Percentiles rank a stretch among this genome's conserved stretches.
These are phyloP conservation scores for Globisporangium barbulae DNA, from an alignment of 352 stramenopile species.

Conservation along the genomic window DNA sequence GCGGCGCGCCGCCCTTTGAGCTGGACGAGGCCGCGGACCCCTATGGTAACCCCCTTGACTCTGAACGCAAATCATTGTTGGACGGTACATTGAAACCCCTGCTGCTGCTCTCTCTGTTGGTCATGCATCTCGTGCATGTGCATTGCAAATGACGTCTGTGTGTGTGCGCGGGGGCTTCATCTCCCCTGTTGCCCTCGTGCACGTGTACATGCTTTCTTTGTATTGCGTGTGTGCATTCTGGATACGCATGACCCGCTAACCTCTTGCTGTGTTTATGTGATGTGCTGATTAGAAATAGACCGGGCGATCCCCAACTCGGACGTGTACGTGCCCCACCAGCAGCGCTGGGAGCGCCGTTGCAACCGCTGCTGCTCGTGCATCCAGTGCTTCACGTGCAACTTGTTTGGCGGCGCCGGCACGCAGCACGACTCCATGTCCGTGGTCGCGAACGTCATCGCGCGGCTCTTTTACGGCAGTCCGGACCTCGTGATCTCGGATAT, in stretches of 20 bases:
- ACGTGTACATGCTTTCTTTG: not conserved
- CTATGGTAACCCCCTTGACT: constrained; percentile 68
- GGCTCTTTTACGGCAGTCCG: constrained; percentile 83
- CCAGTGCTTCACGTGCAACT: constrained; percentile 83
- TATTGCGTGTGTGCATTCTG: constrained; percentile 7
- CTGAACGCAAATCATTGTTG: constrained; percentile 75
- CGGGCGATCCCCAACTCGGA: constrained; percentile 64
- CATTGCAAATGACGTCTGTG: constrained; percentile 9
- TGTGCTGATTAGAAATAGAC: constrained; percentile 37
- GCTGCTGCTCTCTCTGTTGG: constrained; percentile 10
- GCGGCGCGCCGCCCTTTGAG: constrained; percentile 34
- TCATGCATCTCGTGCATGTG: constrained; percentile 12
- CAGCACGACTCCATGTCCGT: constrained; percentile 87
- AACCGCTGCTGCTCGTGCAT: constrained; percentile 74
- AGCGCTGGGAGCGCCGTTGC: constrained; percentile 75
- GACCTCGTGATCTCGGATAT: constrained; percentile 89
- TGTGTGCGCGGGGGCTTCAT: not conserved
- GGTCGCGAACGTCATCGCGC: constrained; percentile 79
- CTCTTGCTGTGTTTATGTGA: constrained; percentile 3
- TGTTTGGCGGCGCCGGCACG: constrained; percentile 83
- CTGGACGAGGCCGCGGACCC: constrained; percentile 27
- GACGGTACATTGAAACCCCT: constrained; percentile 41
- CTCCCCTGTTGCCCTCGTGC: not conserved
- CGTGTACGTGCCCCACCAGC: constrained; percentile 78
- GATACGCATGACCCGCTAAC: constrained; percentile 10